These are phyloP conservation scores for Pistacia integerrima DNA, from an alignment of 345 rosid species.

Conservation along the genomic window DNA sequence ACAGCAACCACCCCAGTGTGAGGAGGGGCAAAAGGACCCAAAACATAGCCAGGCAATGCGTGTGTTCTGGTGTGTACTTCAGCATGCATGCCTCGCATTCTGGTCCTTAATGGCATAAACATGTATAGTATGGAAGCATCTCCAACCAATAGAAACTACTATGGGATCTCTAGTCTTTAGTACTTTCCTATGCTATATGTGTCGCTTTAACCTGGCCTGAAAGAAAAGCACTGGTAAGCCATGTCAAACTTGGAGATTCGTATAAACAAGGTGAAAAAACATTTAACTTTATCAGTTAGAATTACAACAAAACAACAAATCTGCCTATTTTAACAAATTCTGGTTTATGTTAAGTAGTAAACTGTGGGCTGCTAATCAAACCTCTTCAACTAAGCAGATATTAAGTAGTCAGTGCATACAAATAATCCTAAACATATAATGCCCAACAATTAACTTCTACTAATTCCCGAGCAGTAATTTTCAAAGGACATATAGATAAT, in stretches of 20 bases:
- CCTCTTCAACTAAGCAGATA: neutral
- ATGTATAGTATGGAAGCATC: conserved; percentile 88
- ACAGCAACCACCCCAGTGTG: conserved; percentile 86
- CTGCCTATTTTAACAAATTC: neutral
- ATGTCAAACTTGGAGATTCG: neutral
- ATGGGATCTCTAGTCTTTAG: conserved; percentile 89
- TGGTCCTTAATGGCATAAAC: conserved; percentile 81
- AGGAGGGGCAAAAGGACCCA: conserved; percentile 98
- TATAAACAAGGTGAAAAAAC: neutral
- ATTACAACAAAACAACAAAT: neutral
- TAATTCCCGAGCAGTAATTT: neutral
- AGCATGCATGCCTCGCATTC: conserved; percentile 92
- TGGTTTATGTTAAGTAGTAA: neutral
- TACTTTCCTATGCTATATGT: conserved; percentile 92
- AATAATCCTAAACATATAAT: neutral
- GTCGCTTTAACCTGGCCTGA: conserved; percentile 80
- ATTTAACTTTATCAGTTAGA: neutral
- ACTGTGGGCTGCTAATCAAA: neutral
- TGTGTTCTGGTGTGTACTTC: conserved; percentile 93
- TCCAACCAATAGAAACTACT: conserved; percentile 93
- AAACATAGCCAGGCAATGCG: conserved; percentile 94
- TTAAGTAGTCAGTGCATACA: neutral
- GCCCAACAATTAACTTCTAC: neutral
- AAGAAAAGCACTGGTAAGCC: conserved; percentile 16
- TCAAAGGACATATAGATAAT: neutral